phyloP scores from a whole-genome alignment of 345 rosid genomes.

The Theobroma cacao region DNA sequence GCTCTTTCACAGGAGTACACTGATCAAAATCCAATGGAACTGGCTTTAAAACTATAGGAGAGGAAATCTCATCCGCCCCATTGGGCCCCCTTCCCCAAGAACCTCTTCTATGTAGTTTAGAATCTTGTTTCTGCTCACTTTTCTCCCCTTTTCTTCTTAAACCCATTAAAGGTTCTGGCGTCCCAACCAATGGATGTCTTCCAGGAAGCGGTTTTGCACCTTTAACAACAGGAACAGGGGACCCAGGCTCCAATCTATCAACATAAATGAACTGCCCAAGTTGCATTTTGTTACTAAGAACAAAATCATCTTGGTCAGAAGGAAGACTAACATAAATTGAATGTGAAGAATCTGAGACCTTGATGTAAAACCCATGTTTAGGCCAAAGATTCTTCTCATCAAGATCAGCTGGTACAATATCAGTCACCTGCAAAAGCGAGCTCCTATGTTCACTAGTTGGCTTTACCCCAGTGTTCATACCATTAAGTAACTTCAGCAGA shows the following conservation, averaged over 20 bases:
- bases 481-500: slow-evolving; percentile 70
- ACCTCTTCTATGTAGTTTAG: slow-evolving; percentile 60
- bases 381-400: slow-evolving; percentile 93
- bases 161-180: slow-evolving; percentile 85
- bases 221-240: slow-evolving; percentile 82
- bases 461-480: slow-evolving; percentile 83
- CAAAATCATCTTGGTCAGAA: slow-evolving; percentile 70
- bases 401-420: slow-evolving; percentile 92
- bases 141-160: slow-evolving; percentile 50
- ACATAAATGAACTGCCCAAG: slow-evolving; percentile 91
- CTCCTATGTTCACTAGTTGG: slow-evolving; percentile 85
- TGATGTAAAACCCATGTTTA: slow-evolving; percentile 85
- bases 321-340: slow-evolving; percentile 92
- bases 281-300: slow-evolving; percentile 88
- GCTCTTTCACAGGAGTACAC: slow-evolving; percentile 74
- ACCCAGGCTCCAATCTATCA: slow-evolving; percentile 83
- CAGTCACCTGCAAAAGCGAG: slow-evolving; percentile 86
- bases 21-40: slow-evolving; percentile 83
- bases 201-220: slow-evolving; percentile 76
- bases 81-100: slow-evolving; percentile 68
- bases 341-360: slow-evolving; percentile 91
- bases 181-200: slow-evolving; percentile 81
- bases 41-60: slow-evolving; percentile 76
- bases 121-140: slow-evolving; percentile 33
- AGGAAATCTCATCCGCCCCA: slow-evolving; percentile 36